These are phyloP conservation scores for Cutaneotrichosporon sp. DNA, from an alignment of 1,284 basidiomycete species.

Conservation along the genomic window DNA sequence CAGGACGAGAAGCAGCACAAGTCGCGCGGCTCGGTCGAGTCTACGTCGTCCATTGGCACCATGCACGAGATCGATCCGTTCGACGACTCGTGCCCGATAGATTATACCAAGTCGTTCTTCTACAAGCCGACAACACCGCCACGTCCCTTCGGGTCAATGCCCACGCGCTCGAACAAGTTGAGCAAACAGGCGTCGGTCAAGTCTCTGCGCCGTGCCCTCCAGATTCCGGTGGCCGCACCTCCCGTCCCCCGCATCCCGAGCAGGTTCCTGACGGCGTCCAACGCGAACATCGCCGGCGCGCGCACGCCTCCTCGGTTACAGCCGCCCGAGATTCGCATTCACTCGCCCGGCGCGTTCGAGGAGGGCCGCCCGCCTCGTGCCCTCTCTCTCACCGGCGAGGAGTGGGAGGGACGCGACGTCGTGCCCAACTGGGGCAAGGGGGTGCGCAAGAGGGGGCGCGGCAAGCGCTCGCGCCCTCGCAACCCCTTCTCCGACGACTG, in stretches of 20 bases:
- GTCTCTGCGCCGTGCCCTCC: conserved; percentile 44
- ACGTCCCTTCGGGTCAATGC: conserved; percentile 5
- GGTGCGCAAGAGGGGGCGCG: conserved; percentile 6
- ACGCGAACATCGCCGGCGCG: conserved; percentile 12
- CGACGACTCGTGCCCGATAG: conserved; percentile 28
- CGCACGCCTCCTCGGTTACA: conserved; percentile 16
- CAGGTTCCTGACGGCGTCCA: conserved; percentile 14
- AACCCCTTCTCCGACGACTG: conserved; percentile 2
- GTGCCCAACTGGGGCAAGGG: conserved; percentile 24
- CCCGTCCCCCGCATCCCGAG: conserved; percentile 45
- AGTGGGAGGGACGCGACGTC: conserved; percentile 41
- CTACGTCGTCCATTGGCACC: conserved; percentile 15
- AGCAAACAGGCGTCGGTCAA: conserved; percentile 46
- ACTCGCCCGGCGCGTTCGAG: conserved; percentile 47
- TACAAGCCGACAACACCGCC: conserved; percentile 52
- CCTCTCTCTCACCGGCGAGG: conserved; percentile 50
- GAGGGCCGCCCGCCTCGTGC: conserved; percentile 44
- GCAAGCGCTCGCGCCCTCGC: conserved; percentile 5
- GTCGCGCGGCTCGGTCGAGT: conserved; percentile 16
- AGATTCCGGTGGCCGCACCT: conserved; percentile 39
- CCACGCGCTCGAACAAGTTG: background rate
- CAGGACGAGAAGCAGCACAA: conserved; percentile 9
- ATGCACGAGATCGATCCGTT: conserved; percentile 22
- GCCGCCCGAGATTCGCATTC: conserved; percentile 45
- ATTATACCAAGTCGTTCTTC: conserved; percentile 54